Conservation (phyloP, 176 grass and related monocot species). For the Ensete ventricosum region DNA sequence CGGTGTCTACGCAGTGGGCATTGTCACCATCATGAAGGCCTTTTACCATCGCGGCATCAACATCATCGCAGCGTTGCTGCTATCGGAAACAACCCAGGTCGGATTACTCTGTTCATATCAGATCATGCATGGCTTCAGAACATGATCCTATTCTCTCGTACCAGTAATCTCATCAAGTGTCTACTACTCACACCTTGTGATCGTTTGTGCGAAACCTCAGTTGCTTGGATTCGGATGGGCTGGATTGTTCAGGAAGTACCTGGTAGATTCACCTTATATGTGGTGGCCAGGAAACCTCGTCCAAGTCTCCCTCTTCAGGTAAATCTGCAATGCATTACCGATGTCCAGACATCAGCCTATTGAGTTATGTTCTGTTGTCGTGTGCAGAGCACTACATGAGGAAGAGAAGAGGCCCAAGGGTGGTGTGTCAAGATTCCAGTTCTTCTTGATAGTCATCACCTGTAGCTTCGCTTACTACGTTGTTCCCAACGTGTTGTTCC, state of each 20-base stretch:
- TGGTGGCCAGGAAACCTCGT: slow-evolving; percentile 79
- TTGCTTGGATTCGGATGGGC: slow-evolving; percentile 82
- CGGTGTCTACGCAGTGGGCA: slow-evolving; percentile 54
- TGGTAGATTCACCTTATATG: slow-evolving; percentile 87
- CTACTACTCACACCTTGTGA: neutral
- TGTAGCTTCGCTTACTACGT: neutral
- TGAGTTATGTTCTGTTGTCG: too few species aligned
- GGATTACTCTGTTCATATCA: too few species aligned
- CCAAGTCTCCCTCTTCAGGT: slow-evolving; percentile 81
- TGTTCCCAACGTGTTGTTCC: neutral
- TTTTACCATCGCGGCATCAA: slow-evolving; percentile 62
- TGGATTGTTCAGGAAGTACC: slow-evolving; percentile 57
- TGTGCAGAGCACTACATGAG: slow-evolving; percentile 57
- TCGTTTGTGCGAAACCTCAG: slow-evolving; percentile 7
- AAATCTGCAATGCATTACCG: neutral
- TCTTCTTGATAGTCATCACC: slow-evolving; percentile 41
- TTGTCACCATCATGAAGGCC: slow-evolving; percentile 75
- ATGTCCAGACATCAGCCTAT: too few species aligned
- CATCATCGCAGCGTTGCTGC: slow-evolving; percentile 49
- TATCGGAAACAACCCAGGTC: slow-evolving; percentile 70
- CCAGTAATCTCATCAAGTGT: neutral
- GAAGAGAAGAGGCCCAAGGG: slow-evolving; percentile 56
- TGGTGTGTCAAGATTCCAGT: slow-evolving; percentile 51
- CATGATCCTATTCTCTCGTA: too few species aligned
- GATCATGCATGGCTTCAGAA: too few species aligned